Base-by-base conservation (phyloP, 2,329 filamentous ascomycete genomes). In the Fusarium poae region DNA sequence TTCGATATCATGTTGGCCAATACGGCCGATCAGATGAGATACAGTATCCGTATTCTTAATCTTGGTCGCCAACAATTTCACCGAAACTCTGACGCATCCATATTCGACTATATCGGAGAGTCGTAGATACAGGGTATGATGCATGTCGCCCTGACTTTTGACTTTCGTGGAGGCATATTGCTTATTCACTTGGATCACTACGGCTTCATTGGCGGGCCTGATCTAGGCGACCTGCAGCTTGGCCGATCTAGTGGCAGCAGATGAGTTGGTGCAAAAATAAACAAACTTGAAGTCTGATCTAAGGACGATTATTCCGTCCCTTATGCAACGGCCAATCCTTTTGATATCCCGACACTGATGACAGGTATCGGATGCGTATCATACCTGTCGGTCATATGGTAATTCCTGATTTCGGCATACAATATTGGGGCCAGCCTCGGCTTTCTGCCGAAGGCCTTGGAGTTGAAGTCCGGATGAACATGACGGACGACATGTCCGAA, bases 351-450 rank as follows among this genome's bases (percentile, higher is more conserved):
- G 27, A 27, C 6, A 8, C 8, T 8, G 23, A 39, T 40, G 48
- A 13, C 18, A 51, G 48, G n/a, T 43, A 29, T 29, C 23, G n/a
- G 9, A 35, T 35, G 32, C 52, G 53, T 56, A 42, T 40, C 16
- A 35, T 18, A 54, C 39, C 30, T 48, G 40, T 63, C 52, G 66
- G 67, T 56, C 62, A 32, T 59, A 62, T 52, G 67, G 66, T 49
- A 51, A 27, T 56, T 43, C 20, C 44, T 48, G 34, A 25, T 42
- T 29, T 67, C 40, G 52, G 62, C 34, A 39, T 34, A 32, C 20
- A 42, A 35, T 46, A 49, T 25, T 44, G 61, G 46, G 40, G 44
- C 30, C 49, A 39, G 45, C 53, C 66, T 70, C 67, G 67, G 67
- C 50, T 58, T 66, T 35, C 58, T 18, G 10, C 67, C 62, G 67